These are phyloP conservation scores for Acer campestre DNA, from an alignment of 345 rosid genomes.

Conservation along the genomic window DNA sequence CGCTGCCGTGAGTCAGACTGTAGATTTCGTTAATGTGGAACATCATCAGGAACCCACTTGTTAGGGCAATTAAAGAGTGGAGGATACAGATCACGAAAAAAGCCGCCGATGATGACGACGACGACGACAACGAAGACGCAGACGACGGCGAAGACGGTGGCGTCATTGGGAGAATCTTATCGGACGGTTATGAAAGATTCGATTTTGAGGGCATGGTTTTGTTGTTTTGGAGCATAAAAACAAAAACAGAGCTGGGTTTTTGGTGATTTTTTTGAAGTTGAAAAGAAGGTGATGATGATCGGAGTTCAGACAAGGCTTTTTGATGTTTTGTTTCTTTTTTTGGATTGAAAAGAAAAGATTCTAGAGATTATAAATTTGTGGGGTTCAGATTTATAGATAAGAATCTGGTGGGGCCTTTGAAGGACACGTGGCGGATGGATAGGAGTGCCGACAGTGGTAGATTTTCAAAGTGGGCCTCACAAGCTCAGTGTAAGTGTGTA, in stretches of 20 bases:
- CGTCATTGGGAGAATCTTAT: not conserved
- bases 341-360: too few relatives aligned
- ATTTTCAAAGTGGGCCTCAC: too few relatives aligned
- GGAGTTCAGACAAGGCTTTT: not conserved
- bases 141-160: slow-evolving; percentile 25
- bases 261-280: not conserved
- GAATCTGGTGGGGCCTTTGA: slow-evolving; percentile 20
- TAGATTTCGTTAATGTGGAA: slow-evolving; percentile 58
- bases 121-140: not conserved
- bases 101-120: slow-evolving; percentile 37
- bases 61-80: slow-evolving; percentile 62
- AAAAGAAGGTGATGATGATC: not conserved
- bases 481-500: too few relatives aligned
- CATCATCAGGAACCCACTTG: slow-evolving; percentile 75
- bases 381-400: slow-evolving; percentile 7
- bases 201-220: slow-evolving; percentile 11
- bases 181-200: not conserved
- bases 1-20: slow-evolving; percentile 63
- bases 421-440: slow-evolving; percentile 11
- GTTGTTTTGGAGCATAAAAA: not conserved
- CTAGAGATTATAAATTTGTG: not conserved
- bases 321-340: not conserved
- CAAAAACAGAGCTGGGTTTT: not conserved
- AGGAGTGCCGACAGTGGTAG: slow-evolving; percentile 12
- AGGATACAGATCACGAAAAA: slow-evolving; percentile 63